Base-by-base conservation (phyloP, 306 rosid genomes). In the Lathyrus oleraceus region DNA sequence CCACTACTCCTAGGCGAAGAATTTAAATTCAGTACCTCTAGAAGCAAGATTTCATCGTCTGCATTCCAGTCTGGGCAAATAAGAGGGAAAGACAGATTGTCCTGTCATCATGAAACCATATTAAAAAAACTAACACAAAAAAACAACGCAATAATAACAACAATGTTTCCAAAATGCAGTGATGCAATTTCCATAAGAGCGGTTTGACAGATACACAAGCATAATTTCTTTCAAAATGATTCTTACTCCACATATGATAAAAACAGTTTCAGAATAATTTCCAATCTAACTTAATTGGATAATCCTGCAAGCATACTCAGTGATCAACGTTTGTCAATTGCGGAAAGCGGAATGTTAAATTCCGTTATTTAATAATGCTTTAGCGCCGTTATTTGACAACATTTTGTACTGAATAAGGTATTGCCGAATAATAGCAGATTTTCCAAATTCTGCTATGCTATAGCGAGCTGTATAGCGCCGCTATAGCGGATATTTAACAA, bases 11-110 rank as follows among this genome's bases (percentile, higher is more conserved):
- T 28, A 48, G 11, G 32, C 65, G 76, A 64, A 48, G 30, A 78
- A 47, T 65, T 42, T 39, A 53, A 73, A 77, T 15, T 44, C 71
- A 45, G 45, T 80, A 95, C 99, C 97, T 95, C 97, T 43, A 95
- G 86, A 69, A 95, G 97, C 52, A 95, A 85, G 59, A 91, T 95
- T 85, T 91, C 99, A 67, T 91, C 97, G 79, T 95, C 97, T 28
- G 99, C 97, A 83, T 95, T 89, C 99, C 97, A 95, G 82, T 89
- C 99, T 2, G 92, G 83, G 84, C 96, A 95, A 72, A 91, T 83
- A 70, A 95, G 97, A 68, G 95, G 99, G 79, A 95, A 91, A 61
- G 95, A 87, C 69, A 95, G 76, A 78, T 91, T 89, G 61, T 95
- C 99, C 99, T 95, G 91, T 77, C 81, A 78, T 71, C 69, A 65